These are phyloP conservation scores for Athelia psychrophila DNA, from an alignment of 1,284 basidiomycete genomes.

Conservation along the genomic window DNA sequence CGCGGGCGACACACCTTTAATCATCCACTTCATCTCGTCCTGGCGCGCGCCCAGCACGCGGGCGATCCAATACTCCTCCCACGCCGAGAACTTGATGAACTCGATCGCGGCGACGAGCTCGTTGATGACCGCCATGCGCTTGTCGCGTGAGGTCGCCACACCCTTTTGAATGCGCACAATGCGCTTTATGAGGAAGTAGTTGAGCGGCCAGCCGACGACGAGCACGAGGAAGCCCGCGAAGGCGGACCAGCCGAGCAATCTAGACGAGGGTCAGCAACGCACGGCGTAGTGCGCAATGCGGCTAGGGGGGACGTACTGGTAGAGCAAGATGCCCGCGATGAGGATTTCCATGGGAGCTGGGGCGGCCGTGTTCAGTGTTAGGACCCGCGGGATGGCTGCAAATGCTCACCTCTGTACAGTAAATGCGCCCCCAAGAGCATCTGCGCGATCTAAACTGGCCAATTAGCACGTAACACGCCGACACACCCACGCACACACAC, in stretches of 20 bases:
- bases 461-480: neutral
- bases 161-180: constrained; percentile 73
- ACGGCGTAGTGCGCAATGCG: too few species aligned
- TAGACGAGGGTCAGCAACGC: too few species aligned
- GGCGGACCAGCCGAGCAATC: constrained; percentile 80
- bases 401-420: constrained; percentile 54
- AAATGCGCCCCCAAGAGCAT: constrained; percentile 54
- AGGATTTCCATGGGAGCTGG: constrained; percentile 79
- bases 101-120: constrained; percentile 82
- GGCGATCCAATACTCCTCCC: constrained; percentile 76
- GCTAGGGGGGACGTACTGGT: too few species aligned
- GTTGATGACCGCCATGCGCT: constrained; percentile 82
- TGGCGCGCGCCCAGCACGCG: constrained; percentile 55
- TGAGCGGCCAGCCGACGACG: constrained; percentile 71
- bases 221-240: constrained; percentile 86
- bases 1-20: constrained; percentile 55
- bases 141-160: constrained; percentile 72
- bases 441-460: constrained; percentile 37
- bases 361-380: constrained; percentile 14
- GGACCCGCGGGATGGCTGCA: neutral
- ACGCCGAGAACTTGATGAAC: constrained; percentile 87
- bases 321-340: constrained; percentile 76
- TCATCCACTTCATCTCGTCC: constrained; percentile 67
- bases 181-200: constrained; percentile 60
- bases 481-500: constrained; percentile 27